phyloP scores from a whole-genome alignment of 257 asterid genomes.

The Solanum tarijense region DNA sequence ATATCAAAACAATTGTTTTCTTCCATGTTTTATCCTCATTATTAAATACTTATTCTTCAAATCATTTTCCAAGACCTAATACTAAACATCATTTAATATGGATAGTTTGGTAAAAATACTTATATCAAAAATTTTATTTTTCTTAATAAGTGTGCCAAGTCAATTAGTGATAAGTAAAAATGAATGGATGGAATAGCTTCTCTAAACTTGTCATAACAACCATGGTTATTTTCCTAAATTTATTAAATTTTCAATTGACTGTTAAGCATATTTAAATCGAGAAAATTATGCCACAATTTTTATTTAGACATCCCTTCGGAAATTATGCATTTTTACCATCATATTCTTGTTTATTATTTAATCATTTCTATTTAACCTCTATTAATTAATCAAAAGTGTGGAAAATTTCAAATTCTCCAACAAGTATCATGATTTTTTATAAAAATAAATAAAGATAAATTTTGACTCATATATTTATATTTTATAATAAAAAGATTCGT shows the following conservation, averaged over 20 bases:
- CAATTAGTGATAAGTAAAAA: too few species aligned
- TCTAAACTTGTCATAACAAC: neutral
- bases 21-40: neutral
- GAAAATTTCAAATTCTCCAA: neutral
- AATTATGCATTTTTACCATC: neutral
- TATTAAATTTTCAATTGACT: neutral
- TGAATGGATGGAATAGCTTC: neutral
- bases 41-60: neutral
- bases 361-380: neutral
- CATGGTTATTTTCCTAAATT: neutral
- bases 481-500: too few species aligned
- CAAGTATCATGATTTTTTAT: neutral
- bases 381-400: neutral
- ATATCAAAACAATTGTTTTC: too few species aligned
- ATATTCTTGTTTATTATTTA: neutral
- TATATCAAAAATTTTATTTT: too few species aligned
- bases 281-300: neutral
- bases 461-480: neutral
- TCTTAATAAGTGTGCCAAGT: too few species aligned
- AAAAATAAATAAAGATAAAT: neutral
- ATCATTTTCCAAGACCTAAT: too few species aligned
- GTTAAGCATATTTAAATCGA: neutral
- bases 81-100: too few species aligned
- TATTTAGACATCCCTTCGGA: neutral
- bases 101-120: too few species aligned